These are phyloP conservation scores for Wakefieldia striispora DNA, from an alignment of 768 basidiomycete genomes.

Conservation along the genomic window DNA sequence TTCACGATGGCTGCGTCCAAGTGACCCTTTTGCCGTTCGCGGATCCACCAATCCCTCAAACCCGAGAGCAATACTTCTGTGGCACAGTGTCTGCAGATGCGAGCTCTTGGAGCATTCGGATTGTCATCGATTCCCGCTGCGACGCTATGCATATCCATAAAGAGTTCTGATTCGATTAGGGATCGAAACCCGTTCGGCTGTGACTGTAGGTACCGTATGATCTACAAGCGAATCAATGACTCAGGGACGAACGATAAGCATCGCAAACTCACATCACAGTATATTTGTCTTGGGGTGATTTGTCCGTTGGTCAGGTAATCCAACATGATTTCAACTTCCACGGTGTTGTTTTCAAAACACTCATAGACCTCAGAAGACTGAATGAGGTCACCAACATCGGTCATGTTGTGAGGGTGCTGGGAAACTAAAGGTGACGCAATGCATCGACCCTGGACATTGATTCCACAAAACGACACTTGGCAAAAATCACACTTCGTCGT, in stretches of 20 bases:
- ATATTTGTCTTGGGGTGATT: conserved; percentile 68
- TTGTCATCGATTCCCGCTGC: conserved; percentile 54
- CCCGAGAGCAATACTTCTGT: conserved; percentile 75
- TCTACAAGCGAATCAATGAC: conserved; percentile 38
- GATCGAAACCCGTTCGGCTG: conserved; percentile 64
- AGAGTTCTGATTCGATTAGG: conserved; percentile 68
- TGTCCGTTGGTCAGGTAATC: conserved; percentile 69
- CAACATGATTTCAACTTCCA: conserved; percentile 82
- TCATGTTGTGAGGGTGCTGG: conserved; percentile 70
- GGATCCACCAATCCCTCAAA: conserved; percentile 78
- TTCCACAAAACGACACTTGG: conserved; percentile 78
- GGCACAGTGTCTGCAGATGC: conserved; percentile 71
- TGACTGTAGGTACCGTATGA: conserved; percentile 56
- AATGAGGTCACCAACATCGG: conserved; percentile 71
- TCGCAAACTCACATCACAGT: conserved; percentile 59
- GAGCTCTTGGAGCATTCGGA: conserved; percentile 54
- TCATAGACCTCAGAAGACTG: conserved; percentile 76
- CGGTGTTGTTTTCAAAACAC: conserved; percentile 70
- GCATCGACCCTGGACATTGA: conserved; percentile 74
- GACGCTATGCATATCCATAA: conserved; percentile 64
- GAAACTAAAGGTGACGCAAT: conserved; percentile 50
- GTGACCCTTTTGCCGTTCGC: conserved; percentile 70
- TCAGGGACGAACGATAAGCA: not conserved
- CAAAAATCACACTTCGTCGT: conserved; percentile 87
- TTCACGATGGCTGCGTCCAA: conserved; percentile 52